Evolutionary conservation across 2,329 filamentous ascomycete species (phyloP).

Genomic region (Fonsecaea pedrosoi): DNA sequence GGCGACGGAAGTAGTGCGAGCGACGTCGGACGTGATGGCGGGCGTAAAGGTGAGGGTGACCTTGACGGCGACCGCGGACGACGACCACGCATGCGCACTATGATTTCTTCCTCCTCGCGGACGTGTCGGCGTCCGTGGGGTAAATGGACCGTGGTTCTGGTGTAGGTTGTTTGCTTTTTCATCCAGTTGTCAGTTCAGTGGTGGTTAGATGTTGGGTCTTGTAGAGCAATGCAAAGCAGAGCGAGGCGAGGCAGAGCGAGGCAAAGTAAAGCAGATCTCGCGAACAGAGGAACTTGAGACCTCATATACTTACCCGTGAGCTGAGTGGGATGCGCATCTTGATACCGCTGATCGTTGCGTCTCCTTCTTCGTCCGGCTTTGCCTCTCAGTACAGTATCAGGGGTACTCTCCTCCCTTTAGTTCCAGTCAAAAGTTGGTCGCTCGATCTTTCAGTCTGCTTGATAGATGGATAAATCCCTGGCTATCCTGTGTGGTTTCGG

Average conservation of each 20-base stretch:
- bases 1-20: background rate
- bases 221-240: too few relatives aligned
- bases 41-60: too few relatives aligned
- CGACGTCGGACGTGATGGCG: background rate
- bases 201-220: too few relatives aligned
- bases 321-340: background rate
- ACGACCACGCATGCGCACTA: background rate
- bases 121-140: background rate
- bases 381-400: background rate
- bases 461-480: too few relatives aligned
- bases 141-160: background rate
- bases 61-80: background rate
- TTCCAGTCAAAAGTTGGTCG: too few relatives aligned
- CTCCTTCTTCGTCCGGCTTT: background rate
- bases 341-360: background rate
- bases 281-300: background rate
- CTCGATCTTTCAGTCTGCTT: too few relatives aligned
- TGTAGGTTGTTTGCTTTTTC: conserved; percentile 10
- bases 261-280: too few relatives aligned
- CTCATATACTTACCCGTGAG: background rate
- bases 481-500: too few relatives aligned
- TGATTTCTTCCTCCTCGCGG: conserved; percentile 12
- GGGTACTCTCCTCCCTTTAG: background rate
- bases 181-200: too few relatives aligned
- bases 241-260: too few relatives aligned